phyloP scores from a whole-genome alignment of 116 monocot genomes.

The Thalassia testudinum region DNA sequence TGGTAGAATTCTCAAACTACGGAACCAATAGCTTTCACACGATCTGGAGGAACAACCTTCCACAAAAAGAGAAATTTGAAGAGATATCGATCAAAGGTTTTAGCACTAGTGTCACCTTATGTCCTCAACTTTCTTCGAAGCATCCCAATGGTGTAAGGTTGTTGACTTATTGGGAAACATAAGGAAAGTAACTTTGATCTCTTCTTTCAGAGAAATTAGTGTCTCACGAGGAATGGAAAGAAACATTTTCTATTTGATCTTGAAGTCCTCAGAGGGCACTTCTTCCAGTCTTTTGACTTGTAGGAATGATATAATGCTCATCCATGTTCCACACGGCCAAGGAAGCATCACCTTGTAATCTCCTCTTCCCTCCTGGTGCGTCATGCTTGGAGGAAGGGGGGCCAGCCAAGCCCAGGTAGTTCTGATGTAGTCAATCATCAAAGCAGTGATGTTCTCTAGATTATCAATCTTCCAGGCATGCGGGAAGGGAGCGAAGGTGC shows the following conservation, averaged over 20 bases:
- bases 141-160: constrained; percentile 1
- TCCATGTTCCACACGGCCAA: too few relatives aligned
- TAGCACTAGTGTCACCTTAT: neutral
- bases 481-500: neutral
- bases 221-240: neutral
- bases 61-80: constrained; percentile 2
- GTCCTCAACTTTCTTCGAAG: constrained; percentile 2
- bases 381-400: too few relatives aligned
- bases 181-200: constrained; percentile 1
- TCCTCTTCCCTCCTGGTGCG: too few relatives aligned
- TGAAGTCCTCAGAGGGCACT: neutral
- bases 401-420: neutral
- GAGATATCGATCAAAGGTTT: constrained; percentile 1
- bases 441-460: constrained; percentile 1
- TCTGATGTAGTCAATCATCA: constrained; percentile 5
- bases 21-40: constrained; percentile 4
- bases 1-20: constrained; percentile 7
- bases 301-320: constrained; percentile 1
- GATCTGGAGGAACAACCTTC: constrained; percentile 1
- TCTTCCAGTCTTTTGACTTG: constrained; percentile 1
- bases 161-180: neutral
- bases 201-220: neutral
- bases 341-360: too few relatives aligned
- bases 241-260: constrained; percentile 2
- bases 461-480: constrained; percentile 1